Percentiles rank a stretch among this genome's conserved stretches.
These are phyloP conservation scores for Maudiozyma humilis DNA, from an alignment of 1,139 yeast species.

Conservation along the genomic window DNA sequence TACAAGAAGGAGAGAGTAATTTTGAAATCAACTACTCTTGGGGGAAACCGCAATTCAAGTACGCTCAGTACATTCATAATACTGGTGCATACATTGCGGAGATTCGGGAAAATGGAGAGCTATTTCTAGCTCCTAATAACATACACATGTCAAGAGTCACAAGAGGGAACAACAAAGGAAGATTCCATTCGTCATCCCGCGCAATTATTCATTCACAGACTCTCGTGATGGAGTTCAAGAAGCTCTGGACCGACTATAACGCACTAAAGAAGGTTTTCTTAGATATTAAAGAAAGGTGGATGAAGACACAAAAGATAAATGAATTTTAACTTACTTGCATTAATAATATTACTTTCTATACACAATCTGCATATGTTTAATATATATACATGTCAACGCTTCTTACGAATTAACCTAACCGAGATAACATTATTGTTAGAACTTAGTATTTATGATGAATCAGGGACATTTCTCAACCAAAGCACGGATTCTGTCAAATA, in stretches of 20 bases:
- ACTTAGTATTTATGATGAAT: too few species aligned
- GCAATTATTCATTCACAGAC: slow-evolving; percentile 53
- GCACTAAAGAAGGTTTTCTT: slow-evolving; percentile 45
- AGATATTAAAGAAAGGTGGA: slow-evolving; percentile 49
- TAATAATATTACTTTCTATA: not conserved
- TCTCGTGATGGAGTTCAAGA: slow-evolving; percentile 61
- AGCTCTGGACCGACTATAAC: slow-evolving; percentile 48
- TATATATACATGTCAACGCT: slow-evolving; percentile 3
- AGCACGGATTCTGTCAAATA: slow-evolving; percentile 25
- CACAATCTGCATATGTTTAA: not conserved
- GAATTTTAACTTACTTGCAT: slow-evolving; percentile 2
- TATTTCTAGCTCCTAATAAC: slow-evolving; percentile 76
- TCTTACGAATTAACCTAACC: too few species aligned
- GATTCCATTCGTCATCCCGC: slow-evolving; percentile 25
- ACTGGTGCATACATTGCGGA: slow-evolving; percentile 90
- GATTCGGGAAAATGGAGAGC: slow-evolving; percentile 69
- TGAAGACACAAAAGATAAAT: slow-evolving; percentile 13
- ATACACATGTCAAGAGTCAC: slow-evolving; percentile 61
- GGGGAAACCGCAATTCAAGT: slow-evolving; percentile 80
- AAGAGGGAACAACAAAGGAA: slow-evolving; percentile 28
- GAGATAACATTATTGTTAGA: too few species aligned
- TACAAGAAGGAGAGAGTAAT: slow-evolving; percentile 44
- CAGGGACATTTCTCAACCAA: slow-evolving; percentile 21
- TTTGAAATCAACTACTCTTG: slow-evolving; percentile 71
- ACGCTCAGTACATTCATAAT: slow-evolving; percentile 81